Evolutionary conservation across 2,329 filamentous ascomycete genomes (phyloP), one percentile per base, ranked within the genome.

Genomic region (Endoconidiophora laricicola): DNA sequence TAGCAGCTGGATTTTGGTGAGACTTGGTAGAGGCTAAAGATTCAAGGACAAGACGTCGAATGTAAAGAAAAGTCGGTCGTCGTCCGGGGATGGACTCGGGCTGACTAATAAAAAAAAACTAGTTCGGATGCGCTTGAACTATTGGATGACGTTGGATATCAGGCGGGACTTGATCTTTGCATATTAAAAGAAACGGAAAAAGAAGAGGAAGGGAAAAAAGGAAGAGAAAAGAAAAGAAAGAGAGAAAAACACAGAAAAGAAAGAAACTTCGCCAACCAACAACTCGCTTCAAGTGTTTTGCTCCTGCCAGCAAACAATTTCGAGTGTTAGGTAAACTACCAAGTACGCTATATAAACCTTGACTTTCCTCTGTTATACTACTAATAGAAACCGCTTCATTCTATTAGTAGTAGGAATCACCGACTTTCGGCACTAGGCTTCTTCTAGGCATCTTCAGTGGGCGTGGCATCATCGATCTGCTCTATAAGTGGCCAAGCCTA

Each of bases 401-500:
- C 18, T 44, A 42, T 42, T 2, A 18, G 16, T 18, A 18, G 16
- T 18, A 18, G 3, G 40, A 42, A n/a, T 26, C 42, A 12, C 42
- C 42, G 22, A 44, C 23, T 26, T 10, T 26, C 42, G 42, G 42
- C 42, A 22, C 42, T 44, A 44, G 16, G 23, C 42, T 26, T 26
- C 22, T 14, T 44, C 26, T 16, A 16, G 42, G 20, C 20, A 6
- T 22, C 42, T 7, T n/a, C 10, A 26, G 42, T 44, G 42, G 42
- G 26, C 6, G 26, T 44, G 22, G 23, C 26, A 26, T 26, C 42
- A 44, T 44, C 22, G 26, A 26, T 26, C 12, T 26, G 12, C 20
- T n/a, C 42, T 44, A n/a, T 44, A 26, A 44, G 16, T 44, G 42
- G 42, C 42, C 42, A 22, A 44, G 42, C 42, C 16, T n/a, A 26